These are phyloP conservation scores for Ophiostoma montium DNA, from an alignment of 2,329 filamentous ascomycete species.

Conservation along the genomic window DNA sequence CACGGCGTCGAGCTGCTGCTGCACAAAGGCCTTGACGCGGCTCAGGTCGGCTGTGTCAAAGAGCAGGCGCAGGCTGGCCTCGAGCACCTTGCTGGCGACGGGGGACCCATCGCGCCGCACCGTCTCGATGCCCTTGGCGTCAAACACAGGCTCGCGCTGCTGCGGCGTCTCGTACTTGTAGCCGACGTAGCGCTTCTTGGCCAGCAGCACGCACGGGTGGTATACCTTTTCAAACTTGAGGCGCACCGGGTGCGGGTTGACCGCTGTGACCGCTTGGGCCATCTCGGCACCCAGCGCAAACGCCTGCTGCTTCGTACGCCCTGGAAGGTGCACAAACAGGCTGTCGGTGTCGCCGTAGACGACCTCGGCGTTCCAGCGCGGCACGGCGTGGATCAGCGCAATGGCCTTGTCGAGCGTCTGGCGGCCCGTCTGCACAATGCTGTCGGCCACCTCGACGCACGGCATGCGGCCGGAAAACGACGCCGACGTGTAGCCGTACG, in stretches of 20 bases:
- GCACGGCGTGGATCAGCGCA: slow-evolving; percentile 76
- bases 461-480: slow-evolving; percentile 97
- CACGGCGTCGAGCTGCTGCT: slow-evolving; percentile 73
- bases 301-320: slow-evolving; percentile 72
- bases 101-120: slow-evolving; percentile 90
- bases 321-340: slow-evolving; percentile 79
- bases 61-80: slow-evolving; percentile 74
- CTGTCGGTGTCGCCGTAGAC: slow-evolving; percentile 98
- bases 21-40: slow-evolving; percentile 61
- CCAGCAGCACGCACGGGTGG: slow-evolving; percentile 81
- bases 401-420: slow-evolving; percentile 93
- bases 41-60: slow-evolving; percentile 85
- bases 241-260: slow-evolving; percentile 84
- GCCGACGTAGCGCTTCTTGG: slow-evolving; percentile 96
- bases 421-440: slow-evolving; percentile 88
- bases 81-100: slow-evolving; percentile 91
- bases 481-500: slow-evolving; percentile 93
- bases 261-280: slow-evolving; percentile 68
- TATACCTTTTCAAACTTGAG: slow-evolving; percentile 99
- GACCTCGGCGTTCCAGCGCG: slow-evolving; percentile 85
- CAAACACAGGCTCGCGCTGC: slow-evolving; percentile 74
- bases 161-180: slow-evolving; percentile 80
- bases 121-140: slow-evolving; percentile 97
- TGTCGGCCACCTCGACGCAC: slow-evolving; percentile 93
- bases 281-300: slow-evolving; percentile 92